These are phyloP conservation scores for Colletotrichum agaves DNA, from an alignment of 2,329 filamentous ascomycete species.

Conservation along the genomic window DNA sequence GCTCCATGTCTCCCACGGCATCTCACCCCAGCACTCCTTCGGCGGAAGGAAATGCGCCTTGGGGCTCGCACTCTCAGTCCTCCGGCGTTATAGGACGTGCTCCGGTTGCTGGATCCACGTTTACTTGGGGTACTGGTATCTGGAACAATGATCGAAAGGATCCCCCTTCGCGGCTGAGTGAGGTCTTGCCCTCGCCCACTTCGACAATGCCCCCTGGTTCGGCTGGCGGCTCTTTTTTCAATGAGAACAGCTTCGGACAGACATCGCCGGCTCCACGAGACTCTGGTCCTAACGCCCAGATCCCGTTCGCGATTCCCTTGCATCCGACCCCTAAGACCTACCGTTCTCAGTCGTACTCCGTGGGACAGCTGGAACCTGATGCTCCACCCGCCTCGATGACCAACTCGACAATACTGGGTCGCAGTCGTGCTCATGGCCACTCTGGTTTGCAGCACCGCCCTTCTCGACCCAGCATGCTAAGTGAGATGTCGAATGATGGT, in stretches of 20 bases:
- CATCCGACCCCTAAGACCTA: constrained; percentile 94
- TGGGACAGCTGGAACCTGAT: constrained; percentile 86
- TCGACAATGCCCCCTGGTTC: constrained; percentile 64
- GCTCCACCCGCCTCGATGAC: constrained; percentile 54
- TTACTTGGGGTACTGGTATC: constrained; percentile 83
- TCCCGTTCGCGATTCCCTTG: constrained; percentile 87
- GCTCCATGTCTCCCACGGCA: constrained; percentile 79
- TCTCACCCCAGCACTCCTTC: constrained; percentile 83
- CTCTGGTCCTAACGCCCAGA: constrained; percentile 68
- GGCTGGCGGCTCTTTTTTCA: constrained; percentile 59
- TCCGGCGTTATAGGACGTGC: constrained; percentile 59
- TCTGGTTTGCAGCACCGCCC: constrained; percentile 82
- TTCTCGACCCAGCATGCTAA: constrained; percentile 81
- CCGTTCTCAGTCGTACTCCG: constrained; percentile 95
- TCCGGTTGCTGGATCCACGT: constrained; percentile 58
- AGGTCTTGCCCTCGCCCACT: constrained; percentile 80
- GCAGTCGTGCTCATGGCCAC: constrained; percentile 63
- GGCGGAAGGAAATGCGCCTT: constrained; percentile 65
- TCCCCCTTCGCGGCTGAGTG: constrained; percentile 76
- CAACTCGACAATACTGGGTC: constrained; percentile 61
- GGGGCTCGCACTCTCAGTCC: constrained; percentile 65
- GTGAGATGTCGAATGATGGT: constrained; percentile 75
- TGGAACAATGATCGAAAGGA: constrained; percentile 86
- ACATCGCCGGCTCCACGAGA: constrained; percentile 64
- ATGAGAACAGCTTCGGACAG: constrained; percentile 58